Conservation (phyloP, 768 basidiomycete species). For the Leccinum ochraceum region DNA sequence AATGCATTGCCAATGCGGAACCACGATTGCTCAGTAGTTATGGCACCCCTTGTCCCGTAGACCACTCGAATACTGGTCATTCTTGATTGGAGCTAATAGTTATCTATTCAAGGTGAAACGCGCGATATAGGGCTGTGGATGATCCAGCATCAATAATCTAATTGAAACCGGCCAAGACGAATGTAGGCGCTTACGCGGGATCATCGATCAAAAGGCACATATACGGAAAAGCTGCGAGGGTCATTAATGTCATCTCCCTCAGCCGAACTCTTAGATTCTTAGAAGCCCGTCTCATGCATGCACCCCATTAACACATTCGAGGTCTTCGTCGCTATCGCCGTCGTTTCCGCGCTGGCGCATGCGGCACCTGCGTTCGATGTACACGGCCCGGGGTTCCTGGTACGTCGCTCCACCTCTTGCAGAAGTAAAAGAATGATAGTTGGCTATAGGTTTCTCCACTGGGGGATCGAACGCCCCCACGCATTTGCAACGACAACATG, state of each 20-base stretch:
- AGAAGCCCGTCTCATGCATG: not conserved
- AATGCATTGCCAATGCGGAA: no score
- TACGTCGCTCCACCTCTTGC: not conserved
- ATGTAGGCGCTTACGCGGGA: not conserved
- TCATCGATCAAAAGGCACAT: not conserved
- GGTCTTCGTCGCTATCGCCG: not conserved
- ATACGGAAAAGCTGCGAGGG: not conserved
- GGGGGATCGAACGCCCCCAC: not conserved
- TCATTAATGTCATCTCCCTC: not conserved
- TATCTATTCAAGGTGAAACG: no score
- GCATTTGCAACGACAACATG: not conserved
- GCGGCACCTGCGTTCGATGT: not conserved
- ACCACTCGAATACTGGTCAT: no score
- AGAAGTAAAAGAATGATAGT: not conserved
- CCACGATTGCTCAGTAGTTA: no score
- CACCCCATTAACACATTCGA: not conserved
- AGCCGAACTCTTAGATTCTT: not conserved
- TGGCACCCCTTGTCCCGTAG: no score
- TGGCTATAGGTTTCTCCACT: not conserved
- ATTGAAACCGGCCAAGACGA: no score
- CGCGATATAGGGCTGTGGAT: no score
- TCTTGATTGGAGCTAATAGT: no score
- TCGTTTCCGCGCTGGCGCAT: not conserved
- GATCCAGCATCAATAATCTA: no score
- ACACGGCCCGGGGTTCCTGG: not conserved